Conservation (phyloP, 345 rosid genomes). For the Viola odorata region DNA sequence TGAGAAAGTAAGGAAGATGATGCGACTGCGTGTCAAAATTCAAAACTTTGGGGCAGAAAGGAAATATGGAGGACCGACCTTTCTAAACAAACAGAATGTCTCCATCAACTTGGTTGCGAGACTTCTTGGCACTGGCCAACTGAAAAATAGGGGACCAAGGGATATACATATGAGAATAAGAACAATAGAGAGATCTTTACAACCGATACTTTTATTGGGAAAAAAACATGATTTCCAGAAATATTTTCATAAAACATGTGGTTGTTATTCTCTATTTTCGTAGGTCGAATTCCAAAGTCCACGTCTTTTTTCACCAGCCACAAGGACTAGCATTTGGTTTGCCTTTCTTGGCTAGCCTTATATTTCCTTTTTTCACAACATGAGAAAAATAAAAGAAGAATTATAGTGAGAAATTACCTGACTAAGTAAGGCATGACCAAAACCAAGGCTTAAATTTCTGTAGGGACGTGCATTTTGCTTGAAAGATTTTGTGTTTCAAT, state of each 20-base stretch:
- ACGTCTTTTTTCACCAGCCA: background rate
- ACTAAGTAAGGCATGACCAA: slow-evolving; percentile 5
- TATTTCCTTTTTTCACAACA: too few relatives aligned
- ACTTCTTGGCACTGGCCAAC: slow-evolving; percentile 27
- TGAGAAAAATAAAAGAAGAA: background rate
- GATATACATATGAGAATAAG: slow-evolving; percentile 11
- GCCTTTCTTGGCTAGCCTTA: background rate
- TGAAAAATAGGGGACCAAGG: slow-evolving; percentile 25
- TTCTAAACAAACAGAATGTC: slow-evolving; percentile 18
- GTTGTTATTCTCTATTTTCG: slow-evolving; percentile 1
- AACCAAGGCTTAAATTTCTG: too few relatives aligned
- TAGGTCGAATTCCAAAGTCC: slow-evolving; percentile 8
- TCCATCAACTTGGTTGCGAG: slow-evolving; percentile 12
- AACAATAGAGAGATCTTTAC: slow-evolving; percentile 15
- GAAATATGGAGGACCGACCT: slow-evolving; percentile 24
- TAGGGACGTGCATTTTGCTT: too few relatives aligned
- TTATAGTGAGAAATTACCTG: slow-evolving; percentile 9
- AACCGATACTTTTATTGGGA: slow-evolving; percentile 7
- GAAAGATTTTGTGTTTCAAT: background rate
- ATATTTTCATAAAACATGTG: slow-evolving; percentile 5
- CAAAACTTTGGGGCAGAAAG: background rate
- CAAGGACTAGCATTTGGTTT: background rate
- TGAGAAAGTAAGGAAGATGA: slow-evolving; percentile 8
- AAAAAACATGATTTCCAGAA: slow-evolving; percentile 14
- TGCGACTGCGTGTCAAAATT: background rate